These are phyloP conservation scores for Arabidopsis arenosa DNA, from an alignment of 345 rosid species.

Conservation along the genomic window DNA sequence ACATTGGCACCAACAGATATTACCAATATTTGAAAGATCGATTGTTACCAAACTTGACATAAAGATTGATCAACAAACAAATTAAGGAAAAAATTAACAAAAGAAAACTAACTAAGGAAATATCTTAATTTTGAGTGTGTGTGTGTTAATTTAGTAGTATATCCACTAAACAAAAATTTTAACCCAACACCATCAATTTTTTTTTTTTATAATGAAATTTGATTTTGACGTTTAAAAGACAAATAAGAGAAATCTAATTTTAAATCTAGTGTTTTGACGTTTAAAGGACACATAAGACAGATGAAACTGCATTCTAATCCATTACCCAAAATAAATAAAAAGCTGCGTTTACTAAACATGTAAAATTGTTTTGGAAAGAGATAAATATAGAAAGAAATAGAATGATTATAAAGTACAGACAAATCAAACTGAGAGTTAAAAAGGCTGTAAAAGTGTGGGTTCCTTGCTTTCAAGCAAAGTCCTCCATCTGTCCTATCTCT, in stretches of 20 bases:
- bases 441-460: constrained; percentile 6
- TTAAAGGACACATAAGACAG: too few species aligned
- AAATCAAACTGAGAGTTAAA: background rate
- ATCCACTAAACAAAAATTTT: too few species aligned
- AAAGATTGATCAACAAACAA: constrained; percentile 27
- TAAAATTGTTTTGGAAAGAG: background rate
- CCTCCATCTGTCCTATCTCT: constrained; percentile 17
- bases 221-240: too few species aligned
- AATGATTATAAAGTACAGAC: background rate
- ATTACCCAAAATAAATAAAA: background rate
- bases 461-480: constrained; percentile 36
- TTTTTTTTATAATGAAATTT: too few species aligned
- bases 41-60: constrained; percentile 29
- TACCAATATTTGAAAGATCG: constrained; percentile 26
- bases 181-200: too few species aligned
- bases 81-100: background rate
- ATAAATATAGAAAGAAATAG: background rate
- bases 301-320: background rate
- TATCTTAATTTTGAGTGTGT: background rate
- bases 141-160: background rate
- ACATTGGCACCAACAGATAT: background rate
- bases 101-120: too few species aligned
- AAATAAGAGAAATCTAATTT: too few species aligned
- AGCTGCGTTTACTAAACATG: background rate
- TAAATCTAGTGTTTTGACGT: too few species aligned